These are phyloP conservation scores for Funneliformis mosseae DNA, from an alignment of 192 early-diverging fungal species.

Conservation along the genomic window DNA sequence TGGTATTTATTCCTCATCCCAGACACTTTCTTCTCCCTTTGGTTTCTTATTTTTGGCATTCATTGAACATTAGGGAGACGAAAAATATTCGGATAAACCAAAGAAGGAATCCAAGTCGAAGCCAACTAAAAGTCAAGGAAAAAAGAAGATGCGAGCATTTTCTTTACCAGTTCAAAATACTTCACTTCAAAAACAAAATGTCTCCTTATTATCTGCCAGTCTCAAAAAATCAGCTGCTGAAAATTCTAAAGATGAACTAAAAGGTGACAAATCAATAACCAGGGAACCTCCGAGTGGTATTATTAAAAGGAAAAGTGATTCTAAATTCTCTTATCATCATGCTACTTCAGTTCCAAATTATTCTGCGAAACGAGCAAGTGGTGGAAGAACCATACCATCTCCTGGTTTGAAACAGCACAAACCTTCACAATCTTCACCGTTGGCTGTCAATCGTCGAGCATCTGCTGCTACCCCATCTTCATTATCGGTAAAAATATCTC, in stretches of 20 bases:
- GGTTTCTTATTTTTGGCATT: slow-evolving; percentile 2
- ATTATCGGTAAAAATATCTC: slow-evolving; percentile 9
- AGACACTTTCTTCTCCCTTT: slow-evolving; percentile 20
- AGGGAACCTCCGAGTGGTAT: neutral
- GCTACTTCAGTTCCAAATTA: neutral
- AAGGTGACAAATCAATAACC: neutral
- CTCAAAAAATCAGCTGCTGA: slow-evolving; percentile 14
- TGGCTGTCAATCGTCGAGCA: neutral
- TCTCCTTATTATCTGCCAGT: slow-evolving; percentile 26
- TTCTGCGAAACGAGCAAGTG: neutral
- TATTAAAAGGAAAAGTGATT: neutral
- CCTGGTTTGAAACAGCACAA: slow-evolving; percentile 26
- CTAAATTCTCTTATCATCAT: neutral
- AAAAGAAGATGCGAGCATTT: neutral
- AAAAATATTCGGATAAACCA: neutral
- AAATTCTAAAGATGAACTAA: slow-evolving; percentile 10
- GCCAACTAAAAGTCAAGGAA: neutral
- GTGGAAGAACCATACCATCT: neutral
- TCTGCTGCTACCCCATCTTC: neutral
- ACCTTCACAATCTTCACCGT: slow-evolving; percentile 24
- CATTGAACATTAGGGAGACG: neutral
- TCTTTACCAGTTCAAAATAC: neutral
- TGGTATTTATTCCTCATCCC: slow-evolving; percentile 19
- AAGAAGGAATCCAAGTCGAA: neutral
- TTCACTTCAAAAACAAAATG: slow-evolving; percentile 8